Evolutionary conservation across 345 rosid species (phyloP), one percentile per base, ranked within the genome.

Genomic region (Euphorbia peplus): DNA sequence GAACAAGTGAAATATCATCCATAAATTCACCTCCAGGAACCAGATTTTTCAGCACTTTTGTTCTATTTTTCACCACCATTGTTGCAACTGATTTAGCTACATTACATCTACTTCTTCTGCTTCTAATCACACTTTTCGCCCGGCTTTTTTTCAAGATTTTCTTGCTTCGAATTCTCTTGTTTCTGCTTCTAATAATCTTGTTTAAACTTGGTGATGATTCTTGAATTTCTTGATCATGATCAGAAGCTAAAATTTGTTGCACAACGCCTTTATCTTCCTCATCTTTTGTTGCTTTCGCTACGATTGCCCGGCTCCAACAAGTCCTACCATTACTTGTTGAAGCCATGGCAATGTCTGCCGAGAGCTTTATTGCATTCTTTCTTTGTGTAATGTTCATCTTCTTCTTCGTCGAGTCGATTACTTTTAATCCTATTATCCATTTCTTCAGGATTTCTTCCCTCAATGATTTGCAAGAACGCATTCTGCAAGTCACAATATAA

Each of bases 271-370:
- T 80, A 53, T 64, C 56, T 0, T 69, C 74, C 61, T 73, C 75
- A 24, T 80, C 69, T 57, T 56, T 79, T 32, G 84, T 78, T 28
- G 89, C 87, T 63, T 79, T 71, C 21, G 82, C 80, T 44, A 93
- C 79, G 71, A 88, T 76, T 59, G 98, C 97, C 35, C 90, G 90
- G 30, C 97, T 88, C 98, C 98, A 93, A 46, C 76, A 76, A 37
- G 92, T 88, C n/a, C 79, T 75, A 51, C 85, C 83, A 24, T 83
- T 85, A 74, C 90, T 83, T 11, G 89, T 73, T 8, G 91, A 85
- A 52, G 98, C 98, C 82, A 93, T 83, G 61, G 98, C 97, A 44
- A 93, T 68, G 71, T 93, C 98, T 21, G 98, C 88, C 0, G 98
- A 84, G 72, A 90, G 82, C 77, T 90, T 88, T 70, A 93, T 90